phyloP scores from a whole-genome alignment of 371 early-diverging fungal species.

The Funneliformis caledonium region DNA sequence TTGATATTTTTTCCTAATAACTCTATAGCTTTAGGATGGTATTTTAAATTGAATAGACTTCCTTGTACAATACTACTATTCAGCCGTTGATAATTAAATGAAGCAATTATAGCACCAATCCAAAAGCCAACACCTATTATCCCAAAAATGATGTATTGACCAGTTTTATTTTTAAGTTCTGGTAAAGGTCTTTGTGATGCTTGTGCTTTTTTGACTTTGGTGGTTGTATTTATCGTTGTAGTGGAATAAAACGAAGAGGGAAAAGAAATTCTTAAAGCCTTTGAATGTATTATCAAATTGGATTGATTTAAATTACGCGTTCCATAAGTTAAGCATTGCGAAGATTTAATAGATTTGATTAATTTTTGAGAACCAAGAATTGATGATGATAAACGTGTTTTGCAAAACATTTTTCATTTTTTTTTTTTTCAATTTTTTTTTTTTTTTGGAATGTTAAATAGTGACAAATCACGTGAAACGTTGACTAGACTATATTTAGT shows the following conservation, averaged over 20 bases:
- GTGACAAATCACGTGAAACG: too few relatives aligned
- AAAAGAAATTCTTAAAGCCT: neutral
- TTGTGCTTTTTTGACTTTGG: neutral
- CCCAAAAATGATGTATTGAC: constrained; percentile 51
- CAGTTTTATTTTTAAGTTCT: neutral
- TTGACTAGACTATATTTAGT: too few relatives aligned
- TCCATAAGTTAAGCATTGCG: neutral
- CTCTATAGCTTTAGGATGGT: constrained; percentile 59
- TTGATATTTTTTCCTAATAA: constrained; percentile 64
- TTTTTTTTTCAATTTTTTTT: too few relatives aligned
- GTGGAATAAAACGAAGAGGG: neutral
- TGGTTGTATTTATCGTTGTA: neutral
- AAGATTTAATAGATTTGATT: neutral
- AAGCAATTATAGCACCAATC: constrained; percentile 60
- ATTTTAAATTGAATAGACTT: constrained; percentile 67
- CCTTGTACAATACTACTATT: constrained; percentile 67
- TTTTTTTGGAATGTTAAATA: too few relatives aligned
- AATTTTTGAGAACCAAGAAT: neutral
- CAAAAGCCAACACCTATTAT: constrained; percentile 62
- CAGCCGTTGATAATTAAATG: constrained; percentile 69
- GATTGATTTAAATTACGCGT: neutral
- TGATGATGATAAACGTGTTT: neutral
- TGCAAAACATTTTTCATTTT: neutral
- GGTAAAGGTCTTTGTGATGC: constrained; percentile 12
- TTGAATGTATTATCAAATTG: neutral